Conservation (phyloP, 805 yeast genomes). For the Metschnikowia drakensbergensis region DNA sequence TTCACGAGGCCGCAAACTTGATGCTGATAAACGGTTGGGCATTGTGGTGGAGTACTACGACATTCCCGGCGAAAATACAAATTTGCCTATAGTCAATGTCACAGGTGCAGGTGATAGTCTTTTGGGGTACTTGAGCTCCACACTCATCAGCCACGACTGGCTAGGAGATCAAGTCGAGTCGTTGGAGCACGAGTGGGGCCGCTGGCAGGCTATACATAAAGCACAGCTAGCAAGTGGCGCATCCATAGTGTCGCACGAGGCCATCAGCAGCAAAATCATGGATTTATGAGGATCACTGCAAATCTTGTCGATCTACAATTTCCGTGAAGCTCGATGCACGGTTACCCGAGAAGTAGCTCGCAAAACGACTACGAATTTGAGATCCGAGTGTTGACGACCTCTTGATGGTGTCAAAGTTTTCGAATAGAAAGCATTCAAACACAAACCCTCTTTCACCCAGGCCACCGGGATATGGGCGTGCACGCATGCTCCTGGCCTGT, state of each 20-base stretch:
- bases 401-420: too few species aligned
- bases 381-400: not conserved
- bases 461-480: too few species aligned
- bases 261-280: slow-evolving; percentile 10
- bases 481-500: not conserved
- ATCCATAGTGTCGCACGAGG: slow-evolving; percentile 8
- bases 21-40: slow-evolving; percentile 37
- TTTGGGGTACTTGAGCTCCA: slow-evolving; percentile 56
- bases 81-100: slow-evolving; percentile 50
- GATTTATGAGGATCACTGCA: not conserved
- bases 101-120: slow-evolving; percentile 90
- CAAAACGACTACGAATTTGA: not conserved
- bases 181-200: slow-evolving; percentile 35
- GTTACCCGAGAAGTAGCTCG: too few species aligned
- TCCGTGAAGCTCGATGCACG: too few species aligned
- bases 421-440: too few species aligned
- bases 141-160: slow-evolving; percentile 27
- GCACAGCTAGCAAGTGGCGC: slow-evolving; percentile 41
- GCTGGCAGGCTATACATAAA: slow-evolving; percentile 34
- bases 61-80: slow-evolving; percentile 29
- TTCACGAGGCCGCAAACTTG: slow-evolving; percentile 19
- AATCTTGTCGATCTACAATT: too few species aligned
- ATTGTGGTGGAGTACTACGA: slow-evolving; percentile 62
- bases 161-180: slow-evolving; percentile 20
- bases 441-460: too few species aligned